phyloP scores from a whole-genome alignment of 2,329 filamentous ascomycete genomes.

The Knoxdaviesia proteae region DNA sequence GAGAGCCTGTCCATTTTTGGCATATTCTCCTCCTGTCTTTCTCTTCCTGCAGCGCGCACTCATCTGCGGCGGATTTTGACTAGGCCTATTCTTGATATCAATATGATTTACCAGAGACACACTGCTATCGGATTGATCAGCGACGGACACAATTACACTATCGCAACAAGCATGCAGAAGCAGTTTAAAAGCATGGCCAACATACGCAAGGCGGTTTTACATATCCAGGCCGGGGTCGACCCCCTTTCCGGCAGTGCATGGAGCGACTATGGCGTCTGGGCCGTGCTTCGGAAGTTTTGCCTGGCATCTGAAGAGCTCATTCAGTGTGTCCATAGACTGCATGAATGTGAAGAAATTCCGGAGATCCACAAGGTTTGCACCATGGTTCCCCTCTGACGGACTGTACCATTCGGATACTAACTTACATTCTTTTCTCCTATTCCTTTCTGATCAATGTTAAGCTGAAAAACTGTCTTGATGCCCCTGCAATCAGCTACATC shows the following conservation, averaged over 20 bases:
- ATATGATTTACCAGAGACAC: slow-evolving; percentile 51
- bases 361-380: too few relatives aligned
- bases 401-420: too few relatives aligned
- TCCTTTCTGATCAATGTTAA: too few relatives aligned
- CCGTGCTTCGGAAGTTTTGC: slow-evolving; percentile 4
- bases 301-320: background rate
- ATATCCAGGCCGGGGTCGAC: slow-evolving; percentile 61
- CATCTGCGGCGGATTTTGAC: slow-evolving; percentile 64
- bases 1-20: slow-evolving; percentile 72
- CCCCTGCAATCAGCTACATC: too few relatives aligned
- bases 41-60: slow-evolving; percentile 58
- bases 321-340: too few relatives aligned
- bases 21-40: slow-evolving; percentile 53
- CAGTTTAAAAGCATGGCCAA: slow-evolving; percentile 56
- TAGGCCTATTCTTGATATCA: slow-evolving; percentile 49
- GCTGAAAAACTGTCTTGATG: too few relatives aligned
- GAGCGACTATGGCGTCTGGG: slow-evolving; percentile 51
- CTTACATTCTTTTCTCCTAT: too few relatives aligned
- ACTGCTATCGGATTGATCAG: slow-evolving; percentile 46
- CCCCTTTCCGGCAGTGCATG: slow-evolving; percentile 23
- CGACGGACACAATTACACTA: slow-evolving; percentile 41
- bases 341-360: too few relatives aligned
- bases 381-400: too few relatives aligned
- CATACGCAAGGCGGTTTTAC: slow-evolving; percentile 44
- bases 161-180: slow-evolving; percentile 32